Base-by-base conservation (phyloP, 177 flowering plant species). In the Vitis hybrid region DNA sequence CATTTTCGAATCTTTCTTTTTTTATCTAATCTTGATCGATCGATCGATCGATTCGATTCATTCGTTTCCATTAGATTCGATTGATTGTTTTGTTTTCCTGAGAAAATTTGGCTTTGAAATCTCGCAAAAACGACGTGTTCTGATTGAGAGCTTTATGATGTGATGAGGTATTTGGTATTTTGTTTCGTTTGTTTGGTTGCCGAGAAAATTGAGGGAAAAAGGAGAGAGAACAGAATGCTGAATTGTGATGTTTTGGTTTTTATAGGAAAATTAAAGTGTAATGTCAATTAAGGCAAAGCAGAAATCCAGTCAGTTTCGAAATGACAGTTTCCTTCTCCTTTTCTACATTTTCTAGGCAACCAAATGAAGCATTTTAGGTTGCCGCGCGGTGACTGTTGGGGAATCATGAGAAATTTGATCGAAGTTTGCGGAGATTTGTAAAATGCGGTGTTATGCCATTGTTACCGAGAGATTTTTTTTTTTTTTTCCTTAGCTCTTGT, bases 141-240 rank as follows among this genome's bases (percentile, higher is more conserved):
- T 21, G n/a, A 14, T 30, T 48, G 64, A 32, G 70, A 66, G 66
- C 50, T 30, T 11, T 9, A 14, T 61, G 50, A 9, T 61, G 30
- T 20, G 14, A 58, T 69, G 59, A 74, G 73, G 69, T 64, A 64
- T 17, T 58, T 54, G 46, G 11, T 2, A 41, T 11, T n/a, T 57
- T 20, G 10, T 57, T 58, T 68, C 46, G 46, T 35, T 35, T 35
- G 71, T 61, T 66, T 72, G 70, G 59, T 69, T 62, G 20, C 50
- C 15, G 32, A 61, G 72, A 64, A 69, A 32, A 18, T 7, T 59
- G 55, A 20, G 20, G 63, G 62, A 58, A 24, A 24, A 21, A 32
- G 41, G 27, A 64, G 27, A 8, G 57, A 11, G 27, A 2, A 8
- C 62, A 24, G 2, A 59, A 59, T 10, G 14, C 24, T 24, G 13